Base-by-base conservation (phyloP, 352 stramenopile genomes). In the Phytopythium helicoides region DNA sequence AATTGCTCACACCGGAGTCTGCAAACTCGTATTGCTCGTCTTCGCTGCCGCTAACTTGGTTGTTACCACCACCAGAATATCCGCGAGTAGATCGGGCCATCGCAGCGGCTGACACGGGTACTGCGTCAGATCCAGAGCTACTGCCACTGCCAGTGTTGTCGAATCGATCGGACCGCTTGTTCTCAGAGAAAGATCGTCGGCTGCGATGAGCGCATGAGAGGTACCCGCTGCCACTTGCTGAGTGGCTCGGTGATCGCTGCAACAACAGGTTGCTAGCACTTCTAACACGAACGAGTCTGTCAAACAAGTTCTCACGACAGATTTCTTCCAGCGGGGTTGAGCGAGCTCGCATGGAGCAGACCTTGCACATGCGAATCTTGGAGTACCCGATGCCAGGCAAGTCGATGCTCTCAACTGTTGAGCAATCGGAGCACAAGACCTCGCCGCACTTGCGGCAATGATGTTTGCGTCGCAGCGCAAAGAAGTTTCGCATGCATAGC, bases 361-460 rank as follows among this genome's bases (percentile, higher is more conserved):
- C 77, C 52, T 92, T 92, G 66, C 82, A 92, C 6, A 92, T 71
- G 34, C 82, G 75, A 46, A 92, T 52, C 63, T 92, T 92, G 31
- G 80, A 87, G 57, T 73, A 75, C 18, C 82, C 82, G 54, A 92
- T 84, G n/a, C 83, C 77, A 14, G 79, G 77, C 39, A 90, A 49
- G 45, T 87, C 78, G 44, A 90, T 71, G 18, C 66, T 74, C 58
- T 89, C 79, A 25, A 90, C 71, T 2, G 78, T 69, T 18, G 78
- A 90, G 60, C 82, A 92, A 53, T 92, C 82, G 4, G 76, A 88
- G 71, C 82, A 92, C 37, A 90, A 78, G 12, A 92, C 68, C 54
- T 92, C 81, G 36, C 81, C 81, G 41, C 81, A 92, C 53, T 83
- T 85, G 64, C 81, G 81, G 60, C 81, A 92, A 62, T 92, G 81